Evolutionary conservation across 2,329 filamentous ascomycete genomes (phyloP), one percentile per base, ranked within the genome.

Genomic region (Hypoxylon sp.): DNA sequence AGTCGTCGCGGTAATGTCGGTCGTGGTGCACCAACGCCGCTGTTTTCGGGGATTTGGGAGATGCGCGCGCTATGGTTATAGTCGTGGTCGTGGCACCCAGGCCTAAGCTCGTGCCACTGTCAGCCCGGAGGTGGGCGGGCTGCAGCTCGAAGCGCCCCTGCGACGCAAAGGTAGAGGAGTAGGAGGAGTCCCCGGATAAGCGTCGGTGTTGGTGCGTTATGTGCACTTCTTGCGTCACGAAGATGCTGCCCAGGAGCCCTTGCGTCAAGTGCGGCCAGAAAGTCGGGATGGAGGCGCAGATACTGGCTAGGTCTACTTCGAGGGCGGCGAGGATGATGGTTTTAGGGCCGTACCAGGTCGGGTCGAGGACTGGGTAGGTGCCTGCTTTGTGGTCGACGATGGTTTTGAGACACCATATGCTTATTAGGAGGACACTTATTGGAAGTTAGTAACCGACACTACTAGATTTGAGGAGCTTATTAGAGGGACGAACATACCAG

Each of bases 141-240:
- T 64, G 65, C 21, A 68, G 63, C 55, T 70, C 63, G 58, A 65
- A 69, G n/a, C 32, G 55, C 14, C 55, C 49, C 2, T 41, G 49
- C n/a, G 43, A n/a, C 5, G 17, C 11, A 2, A 17, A 43, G 5
- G n/a, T 19, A 11, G 58, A 19, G 32, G 41, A 23, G 23, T 19
- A 38, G 10, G 43, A 32, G 14, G 51, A 62, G 21, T 65, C 67
- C 38, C 72, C 65, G 3, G 74, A 75, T 6, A 75, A 63, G 9
- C 73, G 72, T 0, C 74, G 72, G 67, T 75, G 75, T 55, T 75
- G 73, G 48, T 65, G 74, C 52, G 73, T 75, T 10, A 78, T 71
- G 70, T 74, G 76, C 7, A 80, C 75, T 53, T 80, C 79, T 11
- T 76, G 76, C 13, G 78, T 80, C 13, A 80, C 75, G 63, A 80